Conservation (phyloP, 768 basidiomycete genomes). For the Kwoniella europaea region DNA sequence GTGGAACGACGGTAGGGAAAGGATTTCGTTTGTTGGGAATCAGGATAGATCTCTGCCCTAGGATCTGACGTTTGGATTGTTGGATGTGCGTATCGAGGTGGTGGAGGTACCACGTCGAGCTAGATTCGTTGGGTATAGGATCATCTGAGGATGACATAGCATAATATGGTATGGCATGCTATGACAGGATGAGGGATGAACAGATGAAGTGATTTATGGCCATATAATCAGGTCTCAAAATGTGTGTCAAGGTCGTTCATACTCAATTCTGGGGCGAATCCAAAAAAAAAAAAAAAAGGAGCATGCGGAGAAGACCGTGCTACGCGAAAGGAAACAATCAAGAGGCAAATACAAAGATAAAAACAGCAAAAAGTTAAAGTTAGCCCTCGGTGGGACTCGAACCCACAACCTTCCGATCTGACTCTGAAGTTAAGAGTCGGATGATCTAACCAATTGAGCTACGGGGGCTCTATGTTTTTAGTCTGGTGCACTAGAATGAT, state of each 20-base stretch:
- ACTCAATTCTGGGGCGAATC: no score
- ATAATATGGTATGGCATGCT: neutral
- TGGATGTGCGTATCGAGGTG: constrained; percentile 29
- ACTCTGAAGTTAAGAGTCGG: constrained; percentile 23
- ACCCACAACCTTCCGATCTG: constrained; percentile 24
- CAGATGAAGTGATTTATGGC: no score
- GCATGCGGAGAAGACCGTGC: no score
- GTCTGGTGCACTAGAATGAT: no score
- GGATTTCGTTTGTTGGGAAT: neutral
- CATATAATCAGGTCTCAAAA: no score
- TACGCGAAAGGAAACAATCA: no score
- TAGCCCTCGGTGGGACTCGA: constrained; percentile 24
- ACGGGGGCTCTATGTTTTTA: constrained; percentile 7
- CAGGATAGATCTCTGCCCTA: constrained; percentile 3
- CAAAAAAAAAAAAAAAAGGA: no score
- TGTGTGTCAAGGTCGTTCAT: no score
- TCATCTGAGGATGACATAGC: neutral
- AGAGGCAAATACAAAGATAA: neutral
- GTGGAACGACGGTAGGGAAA: constrained; percentile 13
- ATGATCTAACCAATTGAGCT: constrained; percentile 18
- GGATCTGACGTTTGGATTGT: constrained; percentile 9
- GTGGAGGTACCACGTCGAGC: constrained; percentile 28
- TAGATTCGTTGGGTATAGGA: constrained; percentile 15
- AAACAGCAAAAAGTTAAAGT: neutral
- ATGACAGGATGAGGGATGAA: no score